Conservation (phyloP, 1,139 yeast species). For the Yamadazyma diddensiae region DNA sequence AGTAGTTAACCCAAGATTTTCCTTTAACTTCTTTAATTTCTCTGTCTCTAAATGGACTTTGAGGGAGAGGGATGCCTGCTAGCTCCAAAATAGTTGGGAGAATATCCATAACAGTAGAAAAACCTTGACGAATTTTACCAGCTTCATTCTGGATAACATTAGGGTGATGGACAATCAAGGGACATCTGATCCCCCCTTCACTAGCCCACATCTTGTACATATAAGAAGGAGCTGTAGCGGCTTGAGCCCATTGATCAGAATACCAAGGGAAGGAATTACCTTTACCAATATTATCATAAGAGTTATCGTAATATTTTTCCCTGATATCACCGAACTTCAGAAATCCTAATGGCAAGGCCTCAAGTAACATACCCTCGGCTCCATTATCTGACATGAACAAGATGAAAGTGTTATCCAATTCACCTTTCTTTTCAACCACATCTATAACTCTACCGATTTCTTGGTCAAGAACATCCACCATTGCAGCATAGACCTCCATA, state of each 20-base stretch:
- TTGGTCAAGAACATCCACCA: slow-evolving; percentile 54
- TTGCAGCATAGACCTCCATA: slow-evolving; percentile 59
- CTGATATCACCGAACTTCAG: slow-evolving; percentile 21
- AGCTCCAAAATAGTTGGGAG: slow-evolving; percentile 51
- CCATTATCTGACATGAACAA: slow-evolving; percentile 60
- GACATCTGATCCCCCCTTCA: slow-evolving; percentile 59
- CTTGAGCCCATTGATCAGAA: slow-evolving; percentile 62
- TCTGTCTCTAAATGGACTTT: slow-evolving; percentile 33
- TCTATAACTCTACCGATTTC: slow-evolving; percentile 48
- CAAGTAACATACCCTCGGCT: slow-evolving; percentile 58
- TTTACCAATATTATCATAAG: slow-evolving; percentile 47
- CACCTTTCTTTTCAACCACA: slow-evolving; percentile 34
- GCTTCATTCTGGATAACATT: slow-evolving; percentile 17
- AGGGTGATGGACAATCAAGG: slow-evolving; percentile 45
- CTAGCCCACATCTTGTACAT: slow-evolving; percentile 52
- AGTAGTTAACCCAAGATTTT: slow-evolving; percentile 35
- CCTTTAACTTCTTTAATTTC: slow-evolving; percentile 40
- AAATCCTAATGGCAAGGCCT: slow-evolving; percentile 45
- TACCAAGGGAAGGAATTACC: slow-evolving; percentile 49
- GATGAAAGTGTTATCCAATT: slow-evolving; percentile 51
- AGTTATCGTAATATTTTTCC: slow-evolving; percentile 37
- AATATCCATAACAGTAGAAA: slow-evolving; percentile 57
- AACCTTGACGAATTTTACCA: slow-evolving; percentile 34
- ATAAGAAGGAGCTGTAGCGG: slow-evolving; percentile 56
- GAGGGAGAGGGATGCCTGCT: slow-evolving; percentile 46